A percentile compares a stretch with the other conserved stretches of the same genome.
Evolutionary conservation across 345 rosid species (phyloP).

Genomic region (Trapa bicornis): DNA sequence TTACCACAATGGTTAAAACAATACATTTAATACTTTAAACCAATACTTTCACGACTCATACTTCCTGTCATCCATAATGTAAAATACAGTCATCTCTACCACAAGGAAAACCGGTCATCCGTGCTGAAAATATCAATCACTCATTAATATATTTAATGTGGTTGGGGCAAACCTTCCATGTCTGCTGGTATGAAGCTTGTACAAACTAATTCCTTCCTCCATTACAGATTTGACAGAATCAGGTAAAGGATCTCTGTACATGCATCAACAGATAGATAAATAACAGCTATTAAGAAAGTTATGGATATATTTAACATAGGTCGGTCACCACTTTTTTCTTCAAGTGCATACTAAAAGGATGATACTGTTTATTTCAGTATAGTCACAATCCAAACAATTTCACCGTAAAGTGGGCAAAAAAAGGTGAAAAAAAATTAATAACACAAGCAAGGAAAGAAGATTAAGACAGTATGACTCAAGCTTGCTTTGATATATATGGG

Average conservation of each 20-base stretch:
- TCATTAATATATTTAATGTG: too few relatives aligned
- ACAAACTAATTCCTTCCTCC: constrained; percentile 77
- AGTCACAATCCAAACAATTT: not conserved
- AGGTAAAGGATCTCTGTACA: constrained; percentile 64
- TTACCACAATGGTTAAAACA: not conserved
- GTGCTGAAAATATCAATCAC: too few relatives aligned
- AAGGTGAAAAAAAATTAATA: not conserved
- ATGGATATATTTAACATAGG: not conserved
- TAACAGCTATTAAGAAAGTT: not conserved
- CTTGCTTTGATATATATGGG: not conserved
- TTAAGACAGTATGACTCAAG: not conserved
- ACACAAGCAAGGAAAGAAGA: not conserved
- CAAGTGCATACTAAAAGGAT: not conserved
- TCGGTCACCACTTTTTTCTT: not conserved
- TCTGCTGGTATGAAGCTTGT: constrained; percentile 52
- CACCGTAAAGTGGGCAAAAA: not conserved
- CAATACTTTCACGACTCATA: not conserved
- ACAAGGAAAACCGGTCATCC: not conserved
- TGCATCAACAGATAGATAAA: not conserved
- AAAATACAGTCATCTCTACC: not conserved
- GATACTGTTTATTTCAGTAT: not conserved
- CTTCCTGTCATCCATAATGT: not conserved
- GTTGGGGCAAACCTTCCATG: constrained; percentile 59
- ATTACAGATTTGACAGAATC: constrained; percentile 46
- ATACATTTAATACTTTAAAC: not conserved